Percentiles rank a stretch among this genome's conserved stretches.
phyloP scores from a whole-genome alignment of 2,329 filamentous ascomycete genomes.

The Epichloe scottii region DNA sequence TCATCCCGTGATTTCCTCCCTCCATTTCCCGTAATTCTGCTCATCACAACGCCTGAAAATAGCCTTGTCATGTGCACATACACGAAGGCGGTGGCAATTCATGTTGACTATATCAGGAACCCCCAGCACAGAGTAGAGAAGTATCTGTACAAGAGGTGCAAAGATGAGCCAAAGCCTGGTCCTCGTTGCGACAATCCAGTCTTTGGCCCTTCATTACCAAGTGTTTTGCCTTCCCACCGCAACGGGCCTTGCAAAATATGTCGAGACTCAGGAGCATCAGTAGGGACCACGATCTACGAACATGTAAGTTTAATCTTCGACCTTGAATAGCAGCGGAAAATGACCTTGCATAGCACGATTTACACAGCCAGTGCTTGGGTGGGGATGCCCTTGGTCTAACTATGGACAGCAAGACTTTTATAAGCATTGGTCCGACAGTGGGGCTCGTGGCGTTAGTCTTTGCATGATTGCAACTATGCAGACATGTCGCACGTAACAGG shows the following conservation, averaged over 20 bases:
- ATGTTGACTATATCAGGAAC: background rate
- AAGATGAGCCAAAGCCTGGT: background rate
- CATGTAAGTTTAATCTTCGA: background rate
- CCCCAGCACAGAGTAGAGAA: conserved; percentile 1
- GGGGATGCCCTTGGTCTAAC: too few species aligned
- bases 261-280: conserved; percentile 1
- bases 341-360: background rate
- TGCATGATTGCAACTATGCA: too few species aligned
- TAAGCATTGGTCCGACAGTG: too few species aligned
- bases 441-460: too few species aligned
- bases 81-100: too few species aligned
- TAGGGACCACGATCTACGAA: conserved; percentile 1
- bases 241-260: conserved; percentile 1
- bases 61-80: too few species aligned
- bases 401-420: too few species aligned
- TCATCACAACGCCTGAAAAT: too few species aligned
- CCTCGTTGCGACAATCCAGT: conserved; percentile 1
- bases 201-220: background rate
- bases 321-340: background rate
- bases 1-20: too few species aligned
- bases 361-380: background rate
- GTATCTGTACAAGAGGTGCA: background rate
- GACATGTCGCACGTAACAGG: too few species aligned
- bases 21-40: too few species aligned
- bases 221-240: background rate